Evolutionary conservation across 2,329 filamentous ascomycete genomes (phyloP), one percentile per base, ranked within the genome.

Genomic region (Monilinia laxa): DNA sequence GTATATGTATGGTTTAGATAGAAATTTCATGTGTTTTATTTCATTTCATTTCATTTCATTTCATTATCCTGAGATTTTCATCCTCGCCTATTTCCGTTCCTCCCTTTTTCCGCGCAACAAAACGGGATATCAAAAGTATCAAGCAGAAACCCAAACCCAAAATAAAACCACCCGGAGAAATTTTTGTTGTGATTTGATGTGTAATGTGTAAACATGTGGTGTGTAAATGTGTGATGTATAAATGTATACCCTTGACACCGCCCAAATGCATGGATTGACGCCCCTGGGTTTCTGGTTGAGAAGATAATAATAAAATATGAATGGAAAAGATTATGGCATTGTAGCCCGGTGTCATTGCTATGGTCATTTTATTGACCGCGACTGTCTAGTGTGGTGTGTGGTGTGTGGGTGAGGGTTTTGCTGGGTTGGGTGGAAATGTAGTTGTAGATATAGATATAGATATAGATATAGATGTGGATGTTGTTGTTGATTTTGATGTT

Each of bases 231-330:
- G 12, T 16, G 40, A 42, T 42, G 12, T 14, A 7, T 45, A 10
- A 47, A 56, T 16, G 14, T 25, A 12, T 55, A 63, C 62, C 57
- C 57, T 11, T 28, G 31, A 62, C 57, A 49, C 57, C 64, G 64
- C 51, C 40, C 28, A 62, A 20, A 66, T 66, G 64, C 64, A 47
- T 31, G 18, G 23, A 52, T 49, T 59, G 45, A 64, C 53, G 28
- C 53, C 53, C 18, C 42, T 14, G 18, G 53, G 62, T 25, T 64
- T 35, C 31, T 40, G 53, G 49, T 59, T 23, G 55, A 52, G 52
- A 18, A 12, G 23, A 23, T 20, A 42, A 52, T 5, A 23, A 56
- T 23, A 28, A 52, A 11, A 23, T 40, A 35, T 35, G 40, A 35
- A 49, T 35, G 35, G 25, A 53, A 54, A 12, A 14, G 2, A 55